Evolutionary conservation across 495 filamentous ascomycete genomes (phyloP).

Genomic region (Cenococcum geophilum): DNA sequence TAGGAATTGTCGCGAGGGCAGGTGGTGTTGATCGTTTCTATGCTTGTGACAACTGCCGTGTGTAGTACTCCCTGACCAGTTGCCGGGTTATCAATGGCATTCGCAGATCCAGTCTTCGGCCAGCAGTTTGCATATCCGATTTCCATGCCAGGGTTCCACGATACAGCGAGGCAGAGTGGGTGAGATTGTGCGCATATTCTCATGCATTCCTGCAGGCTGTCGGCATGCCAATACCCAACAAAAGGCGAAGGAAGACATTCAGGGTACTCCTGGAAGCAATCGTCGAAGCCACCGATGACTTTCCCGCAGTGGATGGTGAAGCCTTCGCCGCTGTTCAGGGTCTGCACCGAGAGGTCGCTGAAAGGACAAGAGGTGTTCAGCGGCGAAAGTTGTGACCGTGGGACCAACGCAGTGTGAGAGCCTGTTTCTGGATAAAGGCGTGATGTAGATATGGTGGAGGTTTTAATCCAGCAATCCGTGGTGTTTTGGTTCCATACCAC

Average conservation of each 20-base stretch:
- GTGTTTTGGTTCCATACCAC: slow-evolving; percentile 15
- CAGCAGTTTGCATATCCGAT: slow-evolving; percentile 25
- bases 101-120: slow-evolving; percentile 12
- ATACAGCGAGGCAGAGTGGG: slow-evolving; percentile 16
- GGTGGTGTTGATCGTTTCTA: slow-evolving; percentile 13
- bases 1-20: slow-evolving; percentile 11
- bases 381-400: neutral
- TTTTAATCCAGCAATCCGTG: slow-evolving; percentile 18
- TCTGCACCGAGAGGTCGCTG: slow-evolving; percentile 16
- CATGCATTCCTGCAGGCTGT: slow-evolving; percentile 18
- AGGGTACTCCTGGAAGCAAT: slow-evolving; percentile 15
- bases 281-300: slow-evolving; percentile 10
- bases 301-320: slow-evolving; percentile 21
- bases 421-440: slow-evolving; percentile 1
- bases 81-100: neutral
- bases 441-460: neutral
- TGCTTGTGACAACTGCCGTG: slow-evolving; percentile 10
- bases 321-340: slow-evolving; percentile 6
- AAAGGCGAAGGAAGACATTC: slow-evolving; percentile 4
- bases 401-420: slow-evolving; percentile 13
- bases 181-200: slow-evolving; percentile 15
- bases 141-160: slow-evolving; percentile 11
- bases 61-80: slow-evolving; percentile 6
- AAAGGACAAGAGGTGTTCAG: slow-evolving; percentile 14
- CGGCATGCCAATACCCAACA: slow-evolving; percentile 18